phyloP scores from a whole-genome alignment of 129 eudicot genomes.

The Artemisia argyi region DNA sequence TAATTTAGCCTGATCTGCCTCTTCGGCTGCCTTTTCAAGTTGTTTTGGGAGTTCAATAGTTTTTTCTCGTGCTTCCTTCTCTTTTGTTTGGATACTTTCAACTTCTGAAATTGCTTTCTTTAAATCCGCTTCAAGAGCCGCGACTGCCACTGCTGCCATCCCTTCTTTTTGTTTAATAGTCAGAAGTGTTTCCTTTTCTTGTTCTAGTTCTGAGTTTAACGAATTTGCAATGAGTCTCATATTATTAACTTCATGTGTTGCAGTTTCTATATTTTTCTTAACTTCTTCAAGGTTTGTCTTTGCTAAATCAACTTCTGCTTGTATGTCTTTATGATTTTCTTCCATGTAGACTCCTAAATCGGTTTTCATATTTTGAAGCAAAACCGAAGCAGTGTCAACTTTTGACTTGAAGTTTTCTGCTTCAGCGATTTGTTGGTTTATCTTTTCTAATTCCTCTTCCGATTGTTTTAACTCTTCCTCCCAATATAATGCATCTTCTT shows the following conservation, averaged over 20 bases:
- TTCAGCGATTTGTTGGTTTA: conserved; percentile 43
- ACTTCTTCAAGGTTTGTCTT: conserved; percentile 68
- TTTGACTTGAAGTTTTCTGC: conserved; percentile 52
- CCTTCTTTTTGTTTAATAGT: conserved; percentile 58
- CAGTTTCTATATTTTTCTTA: conserved; percentile 51
- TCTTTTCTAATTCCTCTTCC: conserved; percentile 60
- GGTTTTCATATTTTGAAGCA: conserved; percentile 50
- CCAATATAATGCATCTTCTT: conserved; percentile 56
- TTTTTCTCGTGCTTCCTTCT: conserved; percentile 69
- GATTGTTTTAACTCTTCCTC: conserved; percentile 62
- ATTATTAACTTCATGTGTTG: conserved; percentile 47
- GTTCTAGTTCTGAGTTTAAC: conserved; percentile 57
- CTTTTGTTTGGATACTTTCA: conserved; percentile 39
- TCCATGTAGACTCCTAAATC: conserved; percentile 86
- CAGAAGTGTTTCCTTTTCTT: conserved; percentile 51
- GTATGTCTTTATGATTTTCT: conserved; percentile 46
- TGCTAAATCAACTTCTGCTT: conserved; percentile 48
- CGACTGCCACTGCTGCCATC: conserved; percentile 62
- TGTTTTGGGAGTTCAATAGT: conserved; percentile 62
- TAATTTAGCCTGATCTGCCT: conserved; percentile 56
- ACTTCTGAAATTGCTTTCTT: conserved; percentile 49
- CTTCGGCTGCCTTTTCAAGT: conserved; percentile 58
- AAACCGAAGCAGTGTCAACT: conserved; percentile 49
- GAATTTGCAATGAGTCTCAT: conserved; percentile 55
- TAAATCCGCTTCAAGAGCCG: conserved; percentile 66